Conservation (phyloP, 257 asterid species). For the Schizonepeta tenuifolia region DNA sequence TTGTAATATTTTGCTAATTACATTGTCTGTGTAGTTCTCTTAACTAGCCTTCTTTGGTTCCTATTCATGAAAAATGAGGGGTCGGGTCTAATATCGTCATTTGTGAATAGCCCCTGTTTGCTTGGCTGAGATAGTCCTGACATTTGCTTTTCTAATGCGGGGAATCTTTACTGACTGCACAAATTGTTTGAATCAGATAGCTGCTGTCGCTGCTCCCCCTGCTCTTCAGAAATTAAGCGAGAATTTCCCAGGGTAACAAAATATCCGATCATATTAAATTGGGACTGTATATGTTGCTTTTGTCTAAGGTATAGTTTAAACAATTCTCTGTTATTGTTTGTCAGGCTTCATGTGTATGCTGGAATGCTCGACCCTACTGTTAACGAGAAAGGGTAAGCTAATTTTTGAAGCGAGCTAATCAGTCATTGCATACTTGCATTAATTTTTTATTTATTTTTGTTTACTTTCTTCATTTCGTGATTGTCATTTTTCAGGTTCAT, state of each 20-base stretch:
- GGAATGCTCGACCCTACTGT: conserved; percentile 85
- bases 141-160: neutral
- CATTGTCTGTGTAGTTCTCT: neutral
- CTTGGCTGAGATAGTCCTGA: neutral
- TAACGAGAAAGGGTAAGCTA: conserved; percentile 79
- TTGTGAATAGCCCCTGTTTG: neutral
- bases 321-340: conserved; percentile 16
- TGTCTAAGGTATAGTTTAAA: neutral
- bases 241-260: conserved; percentile 83
- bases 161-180: conserved; percentile 10
- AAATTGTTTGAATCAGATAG: conserved; percentile 53
- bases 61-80: neutral
- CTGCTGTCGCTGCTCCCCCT: conserved; percentile 94
- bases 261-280: neutral
- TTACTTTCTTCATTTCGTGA: neutral
- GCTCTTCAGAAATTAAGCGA: conserved; percentile 82
- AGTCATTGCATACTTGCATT: conserved; percentile 13
- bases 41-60: neutral
- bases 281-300: neutral
- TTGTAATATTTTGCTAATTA: neutral
- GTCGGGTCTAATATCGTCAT: neutral
- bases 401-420: neutral
- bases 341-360: conserved; percentile 91
- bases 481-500: conserved; percentile 66
- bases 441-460: neutral